Conservation (phyloP, 2,329 filamentous ascomycete species). For the Esteya vermicola region DNA sequence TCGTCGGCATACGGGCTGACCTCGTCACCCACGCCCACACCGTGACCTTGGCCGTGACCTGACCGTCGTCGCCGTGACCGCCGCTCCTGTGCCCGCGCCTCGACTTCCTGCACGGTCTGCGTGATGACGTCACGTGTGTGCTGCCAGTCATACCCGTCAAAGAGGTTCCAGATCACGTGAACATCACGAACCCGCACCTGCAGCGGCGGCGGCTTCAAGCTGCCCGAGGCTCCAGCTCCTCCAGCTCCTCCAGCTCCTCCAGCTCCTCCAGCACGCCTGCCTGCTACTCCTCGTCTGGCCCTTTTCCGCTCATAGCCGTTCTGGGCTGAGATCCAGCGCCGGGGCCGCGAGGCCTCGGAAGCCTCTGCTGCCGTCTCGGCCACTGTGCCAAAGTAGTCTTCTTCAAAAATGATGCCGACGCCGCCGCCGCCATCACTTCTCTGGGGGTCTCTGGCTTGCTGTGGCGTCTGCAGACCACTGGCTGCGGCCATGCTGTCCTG, state of each 20-base stretch:
- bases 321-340: conserved; percentile 65
- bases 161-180: conserved; percentile 93
- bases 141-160: conserved; percentile 95
- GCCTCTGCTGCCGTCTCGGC: conserved; percentile 41
- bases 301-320: conserved; percentile 61
- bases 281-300: conserved; percentile 14
- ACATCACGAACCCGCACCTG: conserved; percentile 70
- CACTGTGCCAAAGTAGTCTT: conserved; percentile 60
- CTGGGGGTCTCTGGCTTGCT: too few species aligned
- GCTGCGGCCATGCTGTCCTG: too few species aligned
- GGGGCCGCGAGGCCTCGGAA: conserved; percentile 18
- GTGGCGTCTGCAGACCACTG: too few species aligned
- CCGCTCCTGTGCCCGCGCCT: conserved; percentile 66
- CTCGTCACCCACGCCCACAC: conserved; percentile 23
- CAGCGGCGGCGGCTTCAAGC: conserved; percentile 51
- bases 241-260: not conserved
- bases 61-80: conserved; percentile 42
- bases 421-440: conserved; percentile 7
- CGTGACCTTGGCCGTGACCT: conserved; percentile 23
- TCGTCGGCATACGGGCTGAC: conserved; percentile 30
- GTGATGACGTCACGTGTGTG: conserved; percentile 74
- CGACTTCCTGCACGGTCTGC: conserved; percentile 77
- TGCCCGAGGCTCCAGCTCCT: not conserved
- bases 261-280: not conserved
- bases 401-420: conserved; percentile 53